These are phyloP conservation scores for Xanthoceras sorbifolium DNA, from an alignment of 345 rosid genomes.

Conservation along the genomic window DNA sequence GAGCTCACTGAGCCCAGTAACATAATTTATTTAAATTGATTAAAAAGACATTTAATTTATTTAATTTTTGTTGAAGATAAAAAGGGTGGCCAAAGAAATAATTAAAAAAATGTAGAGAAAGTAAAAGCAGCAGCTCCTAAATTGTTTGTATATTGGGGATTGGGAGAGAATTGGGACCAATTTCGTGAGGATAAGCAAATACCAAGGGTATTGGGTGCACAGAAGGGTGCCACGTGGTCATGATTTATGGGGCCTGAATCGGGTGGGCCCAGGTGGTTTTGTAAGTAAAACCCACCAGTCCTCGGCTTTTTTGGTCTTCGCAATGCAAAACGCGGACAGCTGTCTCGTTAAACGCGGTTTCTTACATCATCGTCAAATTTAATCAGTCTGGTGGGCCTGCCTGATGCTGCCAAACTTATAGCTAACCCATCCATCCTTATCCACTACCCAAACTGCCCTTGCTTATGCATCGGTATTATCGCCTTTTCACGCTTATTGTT, in stretches of 20 bases:
- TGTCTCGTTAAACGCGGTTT: conserved; percentile 33
- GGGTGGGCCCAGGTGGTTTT: conserved; percentile 3
- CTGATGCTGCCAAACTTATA: conserved; percentile 10
- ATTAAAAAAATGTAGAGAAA: neutral
- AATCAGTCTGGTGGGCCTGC: conserved; percentile 19
- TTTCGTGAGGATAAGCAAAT: neutral
- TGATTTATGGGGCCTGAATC: neutral
- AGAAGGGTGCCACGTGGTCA: conserved; percentile 10
- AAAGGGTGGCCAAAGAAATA: conserved; percentile 11
- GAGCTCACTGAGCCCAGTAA: conserved; percentile 12
- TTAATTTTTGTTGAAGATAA: neutral
- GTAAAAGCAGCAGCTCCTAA: neutral
- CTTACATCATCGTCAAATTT: conserved; percentile 16
- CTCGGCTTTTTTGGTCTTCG: neutral
- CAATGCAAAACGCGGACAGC: conserved; percentile 28
- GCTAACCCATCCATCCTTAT: conserved; percentile 8
- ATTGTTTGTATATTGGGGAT: neutral
- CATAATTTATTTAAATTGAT: neutral
- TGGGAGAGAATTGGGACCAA: neutral
- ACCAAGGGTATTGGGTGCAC: conserved; percentile 5
- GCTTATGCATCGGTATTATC: neutral
- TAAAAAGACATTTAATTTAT: neutral
- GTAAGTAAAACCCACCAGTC: neutral
- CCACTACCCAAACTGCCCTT: conserved; percentile 36
- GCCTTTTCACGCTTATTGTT: neutral